Base-by-base conservation (phyloP, 2,329 filamentous ascomycete genomes). In the Dactylonectria macrodidyma region DNA sequence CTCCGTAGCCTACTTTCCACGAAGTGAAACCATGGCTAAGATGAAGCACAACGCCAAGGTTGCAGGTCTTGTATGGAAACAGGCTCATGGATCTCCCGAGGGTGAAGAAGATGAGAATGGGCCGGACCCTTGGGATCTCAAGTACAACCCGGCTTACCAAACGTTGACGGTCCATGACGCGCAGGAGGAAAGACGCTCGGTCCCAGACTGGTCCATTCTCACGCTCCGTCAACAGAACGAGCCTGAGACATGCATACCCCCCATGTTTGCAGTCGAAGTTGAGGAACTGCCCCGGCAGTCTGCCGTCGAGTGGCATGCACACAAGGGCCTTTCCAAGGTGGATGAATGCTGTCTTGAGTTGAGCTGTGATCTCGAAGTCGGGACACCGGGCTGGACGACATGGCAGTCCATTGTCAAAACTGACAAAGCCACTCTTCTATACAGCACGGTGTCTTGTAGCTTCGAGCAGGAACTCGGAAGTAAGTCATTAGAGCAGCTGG, bases 241-340 rank as follows among this genome's bases (percentile, higher is more conserved):
- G 68, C 72, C 78, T 24, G 70, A 77, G 58, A 74, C 70, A 3
- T 79, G 76, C 22, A 73, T 87, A 2, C 91, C 95, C 1, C 92
- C 92, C 0, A 87, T 95, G 73, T 92, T 96, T 77, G 88, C 92
- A 0, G 91, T 90, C 1, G 90, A 96, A 76, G 92, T 98, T 1
- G 87, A 91, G 50, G 88, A 91, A 71, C 85, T 99, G 12, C 96
- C 96, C 1, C 88, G 93, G 22, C 85, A 84, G 16, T 92, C 92
- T 33, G 85, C 86, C 44, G 89, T 98, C 11, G 96, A 99, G 83
- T 99, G 95, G 95, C 92, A 93, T 73, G 91, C 87, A 1, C 88
- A 92, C 65, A 77, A 89, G 3, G 93, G 93, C 0, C 79, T 92
- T 7, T 78, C 79, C 10, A 65, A 71, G 26, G 67, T 83, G 4